Conservation (phyloP, 805 yeast species). For the Myxozyma nipponensis region DNA sequence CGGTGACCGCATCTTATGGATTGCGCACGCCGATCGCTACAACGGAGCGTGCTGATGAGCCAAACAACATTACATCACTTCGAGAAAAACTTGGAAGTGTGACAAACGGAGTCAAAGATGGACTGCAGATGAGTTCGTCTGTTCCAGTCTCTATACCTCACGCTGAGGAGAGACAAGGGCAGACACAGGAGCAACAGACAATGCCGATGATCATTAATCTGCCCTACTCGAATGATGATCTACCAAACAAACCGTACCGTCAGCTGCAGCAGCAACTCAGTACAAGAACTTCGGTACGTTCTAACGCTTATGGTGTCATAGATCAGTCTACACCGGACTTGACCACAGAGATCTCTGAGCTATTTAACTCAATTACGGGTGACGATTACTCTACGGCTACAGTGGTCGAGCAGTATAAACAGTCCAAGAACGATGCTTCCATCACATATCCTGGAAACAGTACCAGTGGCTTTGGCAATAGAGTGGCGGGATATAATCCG, state of each 20-base stretch:
- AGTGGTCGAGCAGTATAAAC: not conserved
- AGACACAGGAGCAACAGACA: not conserved
- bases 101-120: not conserved
- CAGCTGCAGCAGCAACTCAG: not conserved
- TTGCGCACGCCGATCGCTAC: not conserved
- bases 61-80: not conserved
- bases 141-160: not conserved
- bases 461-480: not conserved
- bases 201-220: not conserved
- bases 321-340: not conserved
- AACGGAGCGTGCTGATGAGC: not conserved
- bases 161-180: not conserved
- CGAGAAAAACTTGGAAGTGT: not conserved
- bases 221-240: not conserved
- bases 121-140: not conserved
- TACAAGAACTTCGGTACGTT: not conserved
- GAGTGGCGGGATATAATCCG: not conserved
- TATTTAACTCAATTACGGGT: constrained; percentile 2
- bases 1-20: constrained; percentile 6
- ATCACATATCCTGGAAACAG: too few species aligned
- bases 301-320: not conserved
- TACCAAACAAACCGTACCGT: not conserved
- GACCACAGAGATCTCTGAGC: constrained; percentile 6
- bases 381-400: not conserved
- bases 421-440: too few species aligned